Evolutionary conservation across 495 filamentous ascomycete genomes (phyloP), one percentile per base, ranked within the genome.

Genomic region (Saxophila tyrrhenica): DNA sequence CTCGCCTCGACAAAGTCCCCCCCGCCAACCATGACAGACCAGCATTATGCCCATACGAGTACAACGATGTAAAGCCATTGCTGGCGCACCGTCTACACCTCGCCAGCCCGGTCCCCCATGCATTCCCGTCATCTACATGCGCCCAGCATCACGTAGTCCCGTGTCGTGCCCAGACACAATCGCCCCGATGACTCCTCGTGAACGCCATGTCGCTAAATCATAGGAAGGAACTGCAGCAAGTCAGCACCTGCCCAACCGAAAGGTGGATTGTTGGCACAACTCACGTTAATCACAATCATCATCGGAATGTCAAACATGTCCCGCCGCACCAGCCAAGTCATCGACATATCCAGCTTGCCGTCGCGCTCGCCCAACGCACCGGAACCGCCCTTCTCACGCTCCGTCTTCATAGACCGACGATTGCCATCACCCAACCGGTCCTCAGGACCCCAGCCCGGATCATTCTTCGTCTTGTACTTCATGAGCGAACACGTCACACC

Each of bases 231-330:
- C 59, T 58, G 43, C 9, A 21, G 19, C 29, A 39, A 32, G 46
- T 59, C 44, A 60, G 57, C 45, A 22, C n/a, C n/a, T 35, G 51
- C 25, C 23, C 29, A 16, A 7, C 16, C 9, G 20, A 25, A 45
- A 10, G 24, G 8, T 3, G 41, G 41, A 44, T 21, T 21, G 16
- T 21, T 39, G 8, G 42, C 9, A 8, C 48, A 2, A 83, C 89
- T 82, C 65, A 95, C 92, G 72, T 95, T 95, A 73, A 95, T 89
- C 62, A 95, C 82, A 69, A 96, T 92, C 67, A 98, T 70, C 89
- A 95, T 96, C 24, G 92, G 92, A 68, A 98, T 95, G 69, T 96
- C 92, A 72, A 97, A 98, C 44, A 92, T 86, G 69, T 98, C 92
- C 56, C 92, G 75, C 75, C 90, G 92, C 53, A 97, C 89, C 57